Evolutionary conservation across 345 rosid genomes (phyloP).

Genomic region (Salix udensis): DNA sequence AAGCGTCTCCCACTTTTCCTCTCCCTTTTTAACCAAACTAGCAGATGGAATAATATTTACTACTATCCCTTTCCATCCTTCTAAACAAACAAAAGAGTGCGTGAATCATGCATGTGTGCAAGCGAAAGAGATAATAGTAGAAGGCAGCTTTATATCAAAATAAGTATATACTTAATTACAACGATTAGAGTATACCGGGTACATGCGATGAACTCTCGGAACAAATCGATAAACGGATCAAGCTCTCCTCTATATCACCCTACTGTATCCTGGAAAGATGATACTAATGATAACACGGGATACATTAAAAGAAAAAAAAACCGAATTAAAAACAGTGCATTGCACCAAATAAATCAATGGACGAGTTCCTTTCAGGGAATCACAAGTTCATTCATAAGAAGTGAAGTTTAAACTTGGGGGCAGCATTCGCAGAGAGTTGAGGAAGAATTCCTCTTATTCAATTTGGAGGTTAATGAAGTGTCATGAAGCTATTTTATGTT

Average conservation of each 20-base stretch:
- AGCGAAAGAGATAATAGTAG: neutral
- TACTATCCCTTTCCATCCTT: too few species aligned
- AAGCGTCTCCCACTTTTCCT: too few species aligned
- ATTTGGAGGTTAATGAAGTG: neutral
- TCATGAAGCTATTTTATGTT: neutral
- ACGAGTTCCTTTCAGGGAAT: conserved; percentile 9
- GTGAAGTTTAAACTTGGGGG: neutral
- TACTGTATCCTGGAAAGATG: conserved; percentile 11
- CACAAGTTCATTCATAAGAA: neutral
- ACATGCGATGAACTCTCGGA: neutral
- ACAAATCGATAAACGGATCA: conserved; percentile 10
- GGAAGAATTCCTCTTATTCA: conserved; percentile 3
- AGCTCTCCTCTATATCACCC: conserved; percentile 14
- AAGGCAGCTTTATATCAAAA: conserved; percentile 15
- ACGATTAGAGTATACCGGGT: neutral
- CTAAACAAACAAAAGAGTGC: too few species aligned
- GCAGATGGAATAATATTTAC: too few species aligned
- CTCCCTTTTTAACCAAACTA: too few species aligned
- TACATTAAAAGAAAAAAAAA: neutral
- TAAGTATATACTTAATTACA: conserved; percentile 6
- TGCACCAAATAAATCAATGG: conserved; percentile 8
- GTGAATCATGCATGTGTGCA: too few species aligned
- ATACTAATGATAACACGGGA: conserved; percentile 5
- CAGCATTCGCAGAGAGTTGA: neutral
- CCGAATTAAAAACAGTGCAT: conserved; percentile 19